A percentile compares a stretch with the other conserved stretches of the same genome.
Conservation (phyloP, 176 grass and related monocot species). For the Otatea glauca region DNA sequence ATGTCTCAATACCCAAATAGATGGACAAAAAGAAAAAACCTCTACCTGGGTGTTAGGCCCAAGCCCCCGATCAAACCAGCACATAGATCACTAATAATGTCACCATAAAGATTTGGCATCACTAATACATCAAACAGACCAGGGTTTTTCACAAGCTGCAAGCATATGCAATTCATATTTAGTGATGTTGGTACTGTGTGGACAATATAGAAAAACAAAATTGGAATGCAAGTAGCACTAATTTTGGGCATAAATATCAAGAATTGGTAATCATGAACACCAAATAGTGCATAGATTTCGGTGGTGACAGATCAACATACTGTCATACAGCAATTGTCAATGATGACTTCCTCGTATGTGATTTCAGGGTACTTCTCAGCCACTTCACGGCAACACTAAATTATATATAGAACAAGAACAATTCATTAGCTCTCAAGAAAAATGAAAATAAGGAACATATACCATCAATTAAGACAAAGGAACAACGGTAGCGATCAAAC, state of each 20-base stretch:
- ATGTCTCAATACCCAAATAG: constrained; percentile 11
- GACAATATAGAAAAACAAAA: not conserved
- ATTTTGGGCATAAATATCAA: constrained; percentile 4
- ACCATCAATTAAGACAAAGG: constrained; percentile 25
- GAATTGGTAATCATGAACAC: not conserved
- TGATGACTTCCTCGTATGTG: constrained; percentile 91
- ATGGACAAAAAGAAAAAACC: constrained; percentile 21
- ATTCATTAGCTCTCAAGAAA: constrained; percentile 14
- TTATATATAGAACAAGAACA: constrained; percentile 28
- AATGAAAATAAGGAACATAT: not conserved
- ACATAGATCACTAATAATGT: constrained; percentile 98
- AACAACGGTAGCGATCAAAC: constrained; percentile 45
- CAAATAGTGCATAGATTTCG: constrained; percentile 3
- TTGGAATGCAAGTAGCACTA: not conserved
- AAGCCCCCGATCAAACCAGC: constrained; percentile 93
- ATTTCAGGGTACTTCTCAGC: constrained; percentile 96
- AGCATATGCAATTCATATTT: constrained; percentile 33
- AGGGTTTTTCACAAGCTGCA: constrained; percentile 94
- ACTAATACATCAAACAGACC: constrained; percentile 89
- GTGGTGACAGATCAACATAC: constrained; percentile 50
- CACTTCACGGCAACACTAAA: constrained; percentile 98
- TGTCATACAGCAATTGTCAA: constrained; percentile 98
- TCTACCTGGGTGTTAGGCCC: constrained; percentile 94
- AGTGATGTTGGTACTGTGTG: not conserved
- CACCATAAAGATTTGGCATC: constrained; percentile 98